phyloP scores from a whole-genome alignment of 148 eudicot genomes.

The Chenopodium formosanum region DNA sequence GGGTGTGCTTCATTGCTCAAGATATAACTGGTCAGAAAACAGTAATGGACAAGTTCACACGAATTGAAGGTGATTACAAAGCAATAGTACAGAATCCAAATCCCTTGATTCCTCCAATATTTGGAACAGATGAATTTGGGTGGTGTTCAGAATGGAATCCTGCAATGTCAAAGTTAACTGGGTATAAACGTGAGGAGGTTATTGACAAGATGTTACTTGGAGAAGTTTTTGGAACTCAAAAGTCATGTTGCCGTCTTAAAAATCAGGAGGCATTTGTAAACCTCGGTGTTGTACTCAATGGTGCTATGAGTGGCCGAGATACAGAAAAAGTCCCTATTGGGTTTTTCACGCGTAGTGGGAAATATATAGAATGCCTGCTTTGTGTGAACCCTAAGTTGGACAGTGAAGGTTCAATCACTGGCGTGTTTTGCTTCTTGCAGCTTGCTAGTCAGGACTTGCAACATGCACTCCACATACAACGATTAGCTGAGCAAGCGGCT shows the following conservation, averaged over 20 bases:
- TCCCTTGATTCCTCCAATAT: slow-evolving; percentile 90
- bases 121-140: slow-evolving; percentile 83
- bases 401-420: slow-evolving; percentile 65
- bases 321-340: slow-evolving; percentile 74
- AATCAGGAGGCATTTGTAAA: slow-evolving; percentile 79
- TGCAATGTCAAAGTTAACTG: slow-evolving; percentile 73
- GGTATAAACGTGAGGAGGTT: slow-evolving; percentile 60
- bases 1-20: slow-evolving; percentile 86
- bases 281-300: slow-evolving; percentile 62
- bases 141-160: slow-evolving; percentile 97
- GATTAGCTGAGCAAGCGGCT: slow-evolving; percentile 78
- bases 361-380: slow-evolving; percentile 69
- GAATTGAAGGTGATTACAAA: slow-evolving; percentile 87
- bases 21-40: slow-evolving; percentile 77
- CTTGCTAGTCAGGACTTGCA: slow-evolving; percentile 90
- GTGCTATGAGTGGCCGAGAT: slow-evolving; percentile 66
- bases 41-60: slow-evolving; percentile 91
- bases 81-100: slow-evolving; percentile 86
- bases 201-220: slow-evolving; percentile 83
- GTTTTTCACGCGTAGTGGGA: slow-evolving; percentile 63
- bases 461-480: slow-evolving; percentile 80
- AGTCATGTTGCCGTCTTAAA: slow-evolving; percentile 66
- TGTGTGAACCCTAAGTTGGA: slow-evolving; percentile 71
- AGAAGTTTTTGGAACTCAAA: slow-evolving; percentile 72
- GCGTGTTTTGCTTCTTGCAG: slow-evolving; percentile 90